phyloP scores from a whole-genome alignment of 345 rosid species.

The Noccaea bulbosa region DNA sequence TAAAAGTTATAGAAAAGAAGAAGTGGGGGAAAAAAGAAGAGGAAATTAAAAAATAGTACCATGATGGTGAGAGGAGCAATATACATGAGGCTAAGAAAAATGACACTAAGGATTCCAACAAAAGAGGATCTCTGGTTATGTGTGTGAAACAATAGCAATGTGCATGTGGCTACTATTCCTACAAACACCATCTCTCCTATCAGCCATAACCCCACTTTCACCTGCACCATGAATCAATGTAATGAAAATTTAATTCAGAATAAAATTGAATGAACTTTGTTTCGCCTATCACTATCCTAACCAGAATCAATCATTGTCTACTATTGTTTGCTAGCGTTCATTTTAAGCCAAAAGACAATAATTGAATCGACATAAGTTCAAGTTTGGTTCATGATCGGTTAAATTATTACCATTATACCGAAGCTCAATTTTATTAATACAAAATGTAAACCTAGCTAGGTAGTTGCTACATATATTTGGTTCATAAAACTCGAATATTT shows the following conservation, averaged over 20 bases:
- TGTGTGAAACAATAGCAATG: conserved; percentile 47
- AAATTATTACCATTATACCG: conserved; percentile 1
- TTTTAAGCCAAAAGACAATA: background rate
- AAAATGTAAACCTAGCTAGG: background rate
- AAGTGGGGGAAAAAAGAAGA: background rate
- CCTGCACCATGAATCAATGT: conserved; percentile 29
- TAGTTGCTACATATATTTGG: background rate
- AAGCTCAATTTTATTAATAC: conserved; percentile 7
- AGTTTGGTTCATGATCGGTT: conserved; percentile 4
- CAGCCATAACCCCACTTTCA: conserved; percentile 44
- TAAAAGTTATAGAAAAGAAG: background rate
- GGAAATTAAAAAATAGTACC: conserved; percentile 43
- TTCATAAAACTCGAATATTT: background rate
- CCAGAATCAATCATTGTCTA: conserved; percentile 27
- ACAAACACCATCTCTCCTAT: conserved; percentile 44
- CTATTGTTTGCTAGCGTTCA: conserved; percentile 3
- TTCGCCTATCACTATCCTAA: conserved; percentile 21
- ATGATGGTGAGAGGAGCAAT: conserved; percentile 63
- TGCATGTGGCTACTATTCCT: conserved; percentile 44
- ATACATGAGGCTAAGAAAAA: conserved; percentile 54
- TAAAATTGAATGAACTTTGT: background rate
- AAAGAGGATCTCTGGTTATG: conserved; percentile 43
- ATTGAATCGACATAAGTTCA: background rate
- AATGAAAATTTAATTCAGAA: background rate
- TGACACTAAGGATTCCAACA: conserved; percentile 46